Base-by-base conservation (phyloP, 208 protist genomes). In the Trypanosoma scelopori region DNA sequence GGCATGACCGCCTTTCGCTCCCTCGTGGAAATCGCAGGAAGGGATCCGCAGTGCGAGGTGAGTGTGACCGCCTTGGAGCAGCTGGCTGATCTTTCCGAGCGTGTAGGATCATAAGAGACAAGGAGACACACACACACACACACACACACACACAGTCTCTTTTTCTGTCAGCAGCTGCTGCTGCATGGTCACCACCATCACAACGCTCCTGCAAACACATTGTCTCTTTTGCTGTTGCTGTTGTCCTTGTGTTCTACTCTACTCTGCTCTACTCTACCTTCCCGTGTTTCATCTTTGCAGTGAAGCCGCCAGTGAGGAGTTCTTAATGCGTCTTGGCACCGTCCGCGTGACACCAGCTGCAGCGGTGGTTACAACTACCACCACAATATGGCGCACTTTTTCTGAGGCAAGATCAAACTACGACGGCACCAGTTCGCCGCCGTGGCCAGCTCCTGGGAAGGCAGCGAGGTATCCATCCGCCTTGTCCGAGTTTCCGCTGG, bases 321-420 rank as follows among this genome's bases (percentile, higher is more conserved):
- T 37, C 49, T 43, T 35, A 1, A 74, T 74, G 69, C 69, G 69
- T 46, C n/a, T 62, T 45, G 53, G 61, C 12, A 43, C 28, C 6
- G 32, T 68, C 48, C 39, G 61, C 39, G 55, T 13, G 53, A 39
- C 37, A 7, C 23, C 41, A 16, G 27, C 37, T 22, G 63, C 22
- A 6, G 4, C 41, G n/a, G 1, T 41, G 43, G 13, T 25, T 16
- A 23, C 46, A 1, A 18, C 47, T 9, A 11, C 25, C 20, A 28
- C 25, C 20, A 28, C 11, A 0, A 32, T 35, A 3, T 62, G 18
- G 47, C 71, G 71, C 1, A 37, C 25, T 28, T 76, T 68, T 39
- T 92, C 85, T 3, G 80, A 88, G 47, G 78, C 60, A 28, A 68
- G 75, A 41, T 76, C 53, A 13, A 82, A 75, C 51, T 84, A 81